Evolutionary conservation across 768 basidiomycete genomes (phyloP).

Genomic region (Gymnopilus junonius): DNA sequence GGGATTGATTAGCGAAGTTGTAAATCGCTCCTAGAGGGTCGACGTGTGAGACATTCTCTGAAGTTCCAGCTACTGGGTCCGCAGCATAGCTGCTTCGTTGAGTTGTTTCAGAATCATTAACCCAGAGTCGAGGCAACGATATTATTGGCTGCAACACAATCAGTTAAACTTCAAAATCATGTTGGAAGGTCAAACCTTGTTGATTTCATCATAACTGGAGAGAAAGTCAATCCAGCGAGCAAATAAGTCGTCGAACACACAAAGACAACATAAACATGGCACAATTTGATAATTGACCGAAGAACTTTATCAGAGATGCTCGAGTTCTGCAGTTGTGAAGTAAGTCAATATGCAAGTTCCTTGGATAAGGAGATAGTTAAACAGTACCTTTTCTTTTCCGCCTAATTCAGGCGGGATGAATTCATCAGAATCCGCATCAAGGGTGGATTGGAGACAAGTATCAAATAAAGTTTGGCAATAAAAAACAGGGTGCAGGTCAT

Average conservation of each 20-base stretch:
- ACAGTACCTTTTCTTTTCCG: not conserved
- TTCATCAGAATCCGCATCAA: constrained; percentile 2
- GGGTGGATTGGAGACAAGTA: constrained; percentile 52
- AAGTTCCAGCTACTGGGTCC: constrained; percentile 29
- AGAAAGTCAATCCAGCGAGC: constrained; percentile 60
- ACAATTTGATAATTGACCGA: constrained; percentile 56
- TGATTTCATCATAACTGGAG: constrained; percentile 33
- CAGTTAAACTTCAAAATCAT: not conserved
- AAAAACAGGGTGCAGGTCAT: constrained; percentile 57
- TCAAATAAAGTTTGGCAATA: constrained; percentile 62
- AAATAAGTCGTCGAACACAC: constrained; percentile 60
- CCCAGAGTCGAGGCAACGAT: constrained; percentile 61
- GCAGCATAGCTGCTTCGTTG: constrained; percentile 41
- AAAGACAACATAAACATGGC: constrained; percentile 57
- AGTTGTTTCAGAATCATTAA: constrained; percentile 50
- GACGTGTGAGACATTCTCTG: constrained; percentile 16
- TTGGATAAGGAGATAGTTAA: not conserved
- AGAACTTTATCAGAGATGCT: constrained; percentile 47
- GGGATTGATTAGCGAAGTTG: constrained; percentile 43
- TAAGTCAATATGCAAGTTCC: not conserved
- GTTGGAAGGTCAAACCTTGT: constrained; percentile 39
- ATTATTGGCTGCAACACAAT: constrained; percentile 45
- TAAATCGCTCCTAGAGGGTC: constrained; percentile 63
- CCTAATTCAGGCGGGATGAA: not conserved
- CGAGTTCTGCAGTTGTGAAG: constrained; percentile 11